Evolutionary conservation across 257 asterid species (phyloP).

Genomic region (Nicotiana knightiana): DNA sequence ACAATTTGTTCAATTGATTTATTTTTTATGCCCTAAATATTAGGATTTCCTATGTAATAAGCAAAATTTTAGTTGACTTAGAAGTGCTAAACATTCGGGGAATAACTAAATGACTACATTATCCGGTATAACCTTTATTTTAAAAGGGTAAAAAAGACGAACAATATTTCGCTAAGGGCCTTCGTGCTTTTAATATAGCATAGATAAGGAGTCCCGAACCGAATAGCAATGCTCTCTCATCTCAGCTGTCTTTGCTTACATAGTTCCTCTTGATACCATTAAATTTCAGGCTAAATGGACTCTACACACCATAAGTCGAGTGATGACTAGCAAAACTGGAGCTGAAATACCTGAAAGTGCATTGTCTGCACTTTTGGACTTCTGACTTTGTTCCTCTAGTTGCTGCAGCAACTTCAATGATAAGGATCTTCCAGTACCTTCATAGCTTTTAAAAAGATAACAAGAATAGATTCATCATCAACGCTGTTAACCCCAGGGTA

Average conservation of each 20-base stretch:
- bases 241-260: neutral
- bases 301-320: neutral
- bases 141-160: too few relatives aligned
- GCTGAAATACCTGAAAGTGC: conserved; percentile 47
- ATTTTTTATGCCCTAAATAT: too few relatives aligned
- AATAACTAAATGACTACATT: too few relatives aligned
- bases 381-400: conserved; percentile 71
- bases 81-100: too few relatives aligned
- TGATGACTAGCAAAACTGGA: neutral
- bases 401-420: conserved; percentile 83
- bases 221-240: neutral
- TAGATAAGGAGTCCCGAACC: neutral
- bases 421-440: conserved; percentile 92
- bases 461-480: neutral
- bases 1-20: too few relatives aligned
- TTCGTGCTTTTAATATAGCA: too few relatives aligned
- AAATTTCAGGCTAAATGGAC: neutral
- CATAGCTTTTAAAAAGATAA: conserved; percentile 48
- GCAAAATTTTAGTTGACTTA: too few relatives aligned
- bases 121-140: too few relatives aligned
- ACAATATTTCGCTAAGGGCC: too few relatives aligned
- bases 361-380: conserved; percentile 39
- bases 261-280: neutral
- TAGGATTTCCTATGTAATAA: too few relatives aligned
- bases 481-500: neutral